Base-by-base conservation (phyloP, 176 grass and related monocot species). In the Bolboschoenus planiculmis region DNA sequence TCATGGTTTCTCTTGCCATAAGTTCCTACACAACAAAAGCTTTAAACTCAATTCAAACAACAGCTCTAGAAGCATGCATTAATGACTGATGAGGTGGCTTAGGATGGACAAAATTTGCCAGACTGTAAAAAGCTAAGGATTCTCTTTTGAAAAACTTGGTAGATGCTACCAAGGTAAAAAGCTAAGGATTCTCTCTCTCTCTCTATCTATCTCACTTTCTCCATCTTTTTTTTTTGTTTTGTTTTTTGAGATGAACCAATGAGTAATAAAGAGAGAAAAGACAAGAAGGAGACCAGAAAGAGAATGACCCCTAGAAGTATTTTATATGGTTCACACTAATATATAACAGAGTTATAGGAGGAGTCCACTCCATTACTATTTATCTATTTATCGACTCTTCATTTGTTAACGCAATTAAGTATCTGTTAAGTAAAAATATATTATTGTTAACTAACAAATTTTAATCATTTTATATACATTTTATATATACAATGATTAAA, bases 1-100 rank as follows among this genome's bases (percentile, higher is more conserved):
- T 16, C 7, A 39, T 23, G 65, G 20, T 40, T 36, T 70, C 34
- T 67, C 34, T 67, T 39, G 50, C 2, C 29, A 56, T 80, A 24
- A 80, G 47, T 29, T 80, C 9, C 47, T 80, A 59, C 18, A 80
- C 16, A 36, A 80, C 31, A 80, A 80, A 80, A 56, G 14, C 77
- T n/a, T 40, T 80, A 58, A 80, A 36, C 7, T 58, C 31, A 80
- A 59, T 42, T 58, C 77, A 80, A 80, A 80, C 65, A 70, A 40
- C 35, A 40, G 65, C 10, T 78, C 39, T 33, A 77, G 72, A 76
- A 50, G 16, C 72, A 23, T 54, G 74, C 74, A 50, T 78, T 78
- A 33, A 78, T 78, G 23, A 78, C 24, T 18, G 18, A 70, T 29
- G 26, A 33, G 30, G 40, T 48, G 33, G 37, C 4, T 68, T 37